Base-by-base conservation (phyloP, 495 filamentous ascomycete species). In the Podospora sp. region DNA sequence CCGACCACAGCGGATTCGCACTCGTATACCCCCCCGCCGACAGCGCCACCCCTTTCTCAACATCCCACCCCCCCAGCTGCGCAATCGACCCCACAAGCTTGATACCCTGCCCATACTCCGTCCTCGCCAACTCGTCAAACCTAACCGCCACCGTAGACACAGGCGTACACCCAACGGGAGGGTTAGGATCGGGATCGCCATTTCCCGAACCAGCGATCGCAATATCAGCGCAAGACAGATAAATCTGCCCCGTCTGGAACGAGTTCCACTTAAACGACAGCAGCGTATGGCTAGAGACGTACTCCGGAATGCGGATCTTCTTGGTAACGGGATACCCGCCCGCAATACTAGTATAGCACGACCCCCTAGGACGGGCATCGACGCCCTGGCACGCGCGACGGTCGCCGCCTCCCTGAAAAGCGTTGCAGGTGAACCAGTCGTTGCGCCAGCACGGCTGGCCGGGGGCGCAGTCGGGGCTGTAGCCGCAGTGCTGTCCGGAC, bases 371-470 rank as follows among this genome's bases (percentile, higher is more conserved):
- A 7, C 81, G 72, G 11, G 77, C 77, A 69, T 87, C 85, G 26
- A 87, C 84, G 5, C 83, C 85, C 69, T 83, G 76, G 71, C 84
- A 86, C 29, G 49, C 80, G 14, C 74, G 73, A 40, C 72, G 69
- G 67, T 60, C 66, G 56, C 62, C 69, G 6, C 58, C 68, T 20
- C n/a, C n/a, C n/a, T 77, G 60, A 64, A 80, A 80, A 14, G 78
- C 81, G 69, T 86, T 83, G 77, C 84, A 86, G 6, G 84, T 87
- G 65, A 85, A 86, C 85, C 84, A 86, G 75, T 87, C 83, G 69
- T 86, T 85, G 9, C 83, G 75, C 68, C 77, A 83, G 75, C 85
- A 87, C 0, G 76, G 70, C 72, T 85, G 74, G 6, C 72, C 82
- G 26, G 65, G 62, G 0, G 72, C 63, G 71, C 85, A 87, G 72